These are phyloP conservation scores for Ophiocordyceps australis DNA, from an alignment of 2,329 filamentous ascomycete genomes.

Conservation along the genomic window DNA sequence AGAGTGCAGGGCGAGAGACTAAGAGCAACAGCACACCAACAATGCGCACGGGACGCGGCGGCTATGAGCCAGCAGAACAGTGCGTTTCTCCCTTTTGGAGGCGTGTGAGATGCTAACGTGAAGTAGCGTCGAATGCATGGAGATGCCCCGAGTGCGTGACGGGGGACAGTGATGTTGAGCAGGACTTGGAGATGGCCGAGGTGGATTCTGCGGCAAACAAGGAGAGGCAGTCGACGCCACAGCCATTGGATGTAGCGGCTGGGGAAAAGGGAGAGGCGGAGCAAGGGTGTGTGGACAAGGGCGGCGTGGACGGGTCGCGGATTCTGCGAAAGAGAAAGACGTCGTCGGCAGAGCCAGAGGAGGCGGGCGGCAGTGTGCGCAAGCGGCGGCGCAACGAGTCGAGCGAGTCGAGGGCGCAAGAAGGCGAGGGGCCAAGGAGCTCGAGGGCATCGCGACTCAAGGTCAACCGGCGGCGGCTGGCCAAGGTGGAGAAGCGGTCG, in stretches of 20 bases:
- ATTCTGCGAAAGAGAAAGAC: constrained; percentile 72
- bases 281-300: constrained; percentile 52
- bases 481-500: constrained; percentile 20
- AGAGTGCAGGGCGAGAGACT: too few species aligned
- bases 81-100: constrained; percentile 4
- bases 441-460: constrained; percentile 44
- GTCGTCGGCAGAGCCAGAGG: constrained; percentile 47
- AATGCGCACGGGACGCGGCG: constrained; percentile 61
- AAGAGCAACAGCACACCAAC: constrained; percentile 59
- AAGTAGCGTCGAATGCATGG: constrained; percentile 24
- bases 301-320: constrained; percentile 58
- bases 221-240: constrained; percentile 7
- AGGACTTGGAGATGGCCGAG: too few species aligned
- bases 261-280: constrained; percentile 32
- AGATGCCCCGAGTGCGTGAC: constrained; percentile 29
- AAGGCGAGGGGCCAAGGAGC: constrained; percentile 13
- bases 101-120: constrained; percentile 7
- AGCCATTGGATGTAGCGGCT: constrained; percentile 9
- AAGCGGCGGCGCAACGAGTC: constrained; percentile 33
- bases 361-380: constrained; percentile 29
- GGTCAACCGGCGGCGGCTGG: constrained; percentile 17
- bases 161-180: constrained; percentile 12
- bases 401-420: constrained; percentile 20
- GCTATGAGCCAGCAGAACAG: constrained; percentile 15
- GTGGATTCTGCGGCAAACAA: too few species aligned